Percentiles rank a stretch among this genome's conserved stretches.
These are phyloP conservation scores for Wallacemonas sp. DNA, from an alignment of 208 protist genomes.

Conservation along the genomic window DNA sequence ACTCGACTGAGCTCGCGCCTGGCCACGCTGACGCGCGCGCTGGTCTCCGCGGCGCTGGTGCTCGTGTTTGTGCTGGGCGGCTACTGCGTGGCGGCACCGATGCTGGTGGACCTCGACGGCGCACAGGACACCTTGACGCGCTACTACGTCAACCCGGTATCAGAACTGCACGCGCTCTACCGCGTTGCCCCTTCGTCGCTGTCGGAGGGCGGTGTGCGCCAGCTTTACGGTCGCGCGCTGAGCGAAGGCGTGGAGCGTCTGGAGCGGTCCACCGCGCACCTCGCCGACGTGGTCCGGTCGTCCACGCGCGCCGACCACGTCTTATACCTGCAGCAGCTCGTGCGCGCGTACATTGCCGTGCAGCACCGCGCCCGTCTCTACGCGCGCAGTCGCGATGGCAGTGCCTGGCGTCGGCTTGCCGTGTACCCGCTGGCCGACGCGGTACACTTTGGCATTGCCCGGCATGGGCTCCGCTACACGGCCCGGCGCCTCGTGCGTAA, in stretches of 20 bases:
- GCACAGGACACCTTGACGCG: constrained; percentile 41
- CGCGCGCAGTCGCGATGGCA: constrained; percentile 64
- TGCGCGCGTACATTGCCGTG: constrained; percentile 52
- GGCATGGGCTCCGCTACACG: constrained; percentile 24
- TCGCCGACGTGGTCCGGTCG: constrained; percentile 21
- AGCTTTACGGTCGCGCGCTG: constrained; percentile 59
- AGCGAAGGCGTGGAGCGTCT: constrained; percentile 74
- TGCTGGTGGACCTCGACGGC: constrained; percentile 13
- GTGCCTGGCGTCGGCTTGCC: constrained; percentile 41
- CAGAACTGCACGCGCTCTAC: constrained; percentile 77
- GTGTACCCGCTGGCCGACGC: constrained; percentile 52
- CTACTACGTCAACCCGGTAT: constrained; percentile 58
- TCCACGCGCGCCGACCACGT: constrained; percentile 30
- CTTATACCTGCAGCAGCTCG: constrained; percentile 55
- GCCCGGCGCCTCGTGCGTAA: constrained; percentile 11
- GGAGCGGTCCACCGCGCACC: constrained; percentile 55
- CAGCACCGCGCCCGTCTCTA: constrained; percentile 58
- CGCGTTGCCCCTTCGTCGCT: constrained; percentile 50
- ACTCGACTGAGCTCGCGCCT: background rate
- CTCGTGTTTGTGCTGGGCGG: background rate
- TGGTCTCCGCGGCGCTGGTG: background rate
- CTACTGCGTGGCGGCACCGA: constrained; percentile 3
- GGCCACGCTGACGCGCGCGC: background rate
- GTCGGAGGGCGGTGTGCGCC: constrained; percentile 23
- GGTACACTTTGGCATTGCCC: constrained; percentile 49